These are phyloP conservation scores for Penicillium sp. DNA, from an alignment of 2,329 filamentous ascomycete genomes.

Conservation along the genomic window DNA sequence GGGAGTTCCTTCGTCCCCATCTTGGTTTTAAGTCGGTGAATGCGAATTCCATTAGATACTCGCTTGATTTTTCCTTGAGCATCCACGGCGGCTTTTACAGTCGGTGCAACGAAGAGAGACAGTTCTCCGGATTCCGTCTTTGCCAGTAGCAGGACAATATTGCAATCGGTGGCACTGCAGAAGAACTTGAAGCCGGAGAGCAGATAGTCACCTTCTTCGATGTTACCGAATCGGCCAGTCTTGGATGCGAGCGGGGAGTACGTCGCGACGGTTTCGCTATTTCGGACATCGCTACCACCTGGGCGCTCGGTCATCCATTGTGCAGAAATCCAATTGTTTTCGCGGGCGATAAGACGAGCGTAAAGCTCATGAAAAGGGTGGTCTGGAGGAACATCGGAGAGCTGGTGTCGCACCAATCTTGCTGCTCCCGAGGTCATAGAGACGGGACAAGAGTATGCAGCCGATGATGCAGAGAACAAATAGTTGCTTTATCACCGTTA, in stretches of 20 bases:
- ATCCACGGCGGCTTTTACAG: constrained; percentile 42
- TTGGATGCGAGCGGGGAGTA: constrained; percentile 26
- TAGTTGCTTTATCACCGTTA: constrained; percentile 20
- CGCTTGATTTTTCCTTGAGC: constrained; percentile 27
- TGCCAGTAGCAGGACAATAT: constrained; percentile 64
- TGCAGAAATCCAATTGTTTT: constrained; percentile 63
- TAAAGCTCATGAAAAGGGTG: constrained; percentile 21
- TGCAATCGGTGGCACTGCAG: constrained; percentile 62
- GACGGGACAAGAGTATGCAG: constrained; percentile 27
- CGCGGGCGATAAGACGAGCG: constrained; percentile 11
- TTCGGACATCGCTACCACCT: constrained; percentile 67
- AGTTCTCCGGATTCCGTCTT: constrained; percentile 54
- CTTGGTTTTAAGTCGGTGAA: constrained; percentile 70
- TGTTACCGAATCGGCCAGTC: constrained; percentile 12
- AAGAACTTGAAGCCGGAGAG: constrained; percentile 72
- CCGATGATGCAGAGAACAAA: constrained; percentile 26
- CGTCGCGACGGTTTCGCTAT: constrained; percentile 62
- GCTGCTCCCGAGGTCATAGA: constrained; percentile 30
- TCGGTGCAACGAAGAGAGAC: constrained; percentile 64
- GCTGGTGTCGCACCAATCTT: constrained; percentile 18
- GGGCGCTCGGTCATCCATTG: constrained; percentile 76
- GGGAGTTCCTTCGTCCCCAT: constrained; percentile 62
- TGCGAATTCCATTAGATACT: constrained; percentile 61
- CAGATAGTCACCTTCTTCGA: constrained; percentile 30
- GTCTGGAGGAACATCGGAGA: constrained; percentile 14